Conservation (phyloP, 1,139 yeast genomes). For the Debaryomyces robertsiae region DNA sequence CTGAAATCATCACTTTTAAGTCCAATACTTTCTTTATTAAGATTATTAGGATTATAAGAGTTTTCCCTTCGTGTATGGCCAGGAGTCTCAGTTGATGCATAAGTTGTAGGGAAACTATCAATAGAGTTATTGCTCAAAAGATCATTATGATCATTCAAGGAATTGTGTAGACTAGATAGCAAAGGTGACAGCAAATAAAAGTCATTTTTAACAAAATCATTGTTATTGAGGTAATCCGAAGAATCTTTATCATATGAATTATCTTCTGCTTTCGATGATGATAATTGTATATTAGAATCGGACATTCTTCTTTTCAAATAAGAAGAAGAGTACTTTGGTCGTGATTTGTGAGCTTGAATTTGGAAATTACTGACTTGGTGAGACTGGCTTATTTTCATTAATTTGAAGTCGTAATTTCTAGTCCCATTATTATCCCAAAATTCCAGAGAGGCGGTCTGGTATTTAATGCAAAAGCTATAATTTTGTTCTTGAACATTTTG, state of each 20-base stretch:
- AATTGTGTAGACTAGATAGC: slow-evolving; percentile 25
- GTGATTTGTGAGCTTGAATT: slow-evolving; percentile 10
- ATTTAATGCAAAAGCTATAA: slow-evolving; percentile 61
- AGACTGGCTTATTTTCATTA: slow-evolving; percentile 29
- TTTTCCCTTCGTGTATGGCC: slow-evolving; percentile 8
- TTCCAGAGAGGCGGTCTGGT: slow-evolving; percentile 50
- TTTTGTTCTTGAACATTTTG: slow-evolving; percentile 21
- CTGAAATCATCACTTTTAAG: slow-evolving; percentile 6
- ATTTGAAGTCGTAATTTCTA: slow-evolving; percentile 58
- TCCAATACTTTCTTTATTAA: neutral
- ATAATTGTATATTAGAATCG: slow-evolving; percentile 28
- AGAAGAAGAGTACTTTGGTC: slow-evolving; percentile 43
- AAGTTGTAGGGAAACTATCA: slow-evolving; percentile 2
- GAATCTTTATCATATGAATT: slow-evolving; percentile 15
- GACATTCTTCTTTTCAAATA: slow-evolving; percentile 40
- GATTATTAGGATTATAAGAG: neutral
- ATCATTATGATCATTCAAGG: slow-evolving; percentile 9
- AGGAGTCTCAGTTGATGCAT: slow-evolving; percentile 2
- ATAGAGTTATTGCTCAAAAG: slow-evolving; percentile 7
- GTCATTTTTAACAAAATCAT: slow-evolving; percentile 40
- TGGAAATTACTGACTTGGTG: slow-evolving; percentile 2
- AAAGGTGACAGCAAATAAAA: slow-evolving; percentile 45
- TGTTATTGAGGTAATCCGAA: slow-evolving; percentile 19
- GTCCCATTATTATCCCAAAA: slow-evolving; percentile 77
- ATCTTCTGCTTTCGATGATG: slow-evolving; percentile 4